Percentiles rank a stretch among this genome's conserved stretches.
phyloP scores from a whole-genome alignment of 768 basidiomycete genomes.

The Baorangia bicolor region DNA sequence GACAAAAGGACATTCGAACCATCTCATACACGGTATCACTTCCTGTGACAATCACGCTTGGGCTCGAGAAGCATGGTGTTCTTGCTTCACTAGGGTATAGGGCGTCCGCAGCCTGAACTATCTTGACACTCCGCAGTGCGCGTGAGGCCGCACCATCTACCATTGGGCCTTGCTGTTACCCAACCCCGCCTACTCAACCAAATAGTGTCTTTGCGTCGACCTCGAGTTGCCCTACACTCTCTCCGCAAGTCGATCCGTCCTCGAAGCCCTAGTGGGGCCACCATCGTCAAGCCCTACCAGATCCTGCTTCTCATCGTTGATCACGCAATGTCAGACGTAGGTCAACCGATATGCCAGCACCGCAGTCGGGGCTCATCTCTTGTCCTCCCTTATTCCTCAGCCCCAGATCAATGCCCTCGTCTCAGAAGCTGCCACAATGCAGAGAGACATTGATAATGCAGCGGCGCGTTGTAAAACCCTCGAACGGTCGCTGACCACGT shows the following conservation, averaged over 20 bases:
- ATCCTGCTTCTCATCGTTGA: too few species aligned
- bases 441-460: conserved; percentile 6
- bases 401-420: neutral
- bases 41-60: neutral
- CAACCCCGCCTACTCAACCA: neutral
- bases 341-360: neutral
- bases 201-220: neutral
- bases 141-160: neutral
- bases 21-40: neutral
- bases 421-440: neutral
- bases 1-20: neutral
- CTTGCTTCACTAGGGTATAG: neutral
- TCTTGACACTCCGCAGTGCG: neutral
- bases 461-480: neutral
- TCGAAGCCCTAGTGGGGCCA: neutral
- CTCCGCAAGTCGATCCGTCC: neutral
- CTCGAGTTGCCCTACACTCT: neutral
- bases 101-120: neutral
- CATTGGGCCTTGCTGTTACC: too few species aligned
- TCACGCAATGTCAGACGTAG: neutral
- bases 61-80: neutral
- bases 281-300: too few species aligned
- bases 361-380: neutral
- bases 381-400: neutral
- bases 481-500: neutral